phyloP scores from a whole-genome alignment of 2,329 filamentous ascomycete genomes.

The Juglanconis oblonga region DNA sequence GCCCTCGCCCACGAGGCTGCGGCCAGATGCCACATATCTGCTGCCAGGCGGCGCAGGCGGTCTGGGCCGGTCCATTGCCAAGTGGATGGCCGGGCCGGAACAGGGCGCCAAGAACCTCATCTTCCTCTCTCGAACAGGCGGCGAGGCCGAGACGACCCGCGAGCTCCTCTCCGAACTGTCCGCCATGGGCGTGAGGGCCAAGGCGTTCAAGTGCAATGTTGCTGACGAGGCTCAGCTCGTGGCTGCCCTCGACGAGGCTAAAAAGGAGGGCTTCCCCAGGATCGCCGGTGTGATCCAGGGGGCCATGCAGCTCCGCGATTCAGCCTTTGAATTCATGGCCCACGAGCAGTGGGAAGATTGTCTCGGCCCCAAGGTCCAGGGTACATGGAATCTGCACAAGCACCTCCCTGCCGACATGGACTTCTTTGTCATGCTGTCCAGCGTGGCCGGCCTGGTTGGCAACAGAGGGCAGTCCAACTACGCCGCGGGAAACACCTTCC shows the following conservation, averaged over 20 bases:
- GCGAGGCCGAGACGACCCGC: constrained; percentile 14
- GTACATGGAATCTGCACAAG: constrained; percentile 14
- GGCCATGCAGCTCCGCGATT: constrained; percentile 14
- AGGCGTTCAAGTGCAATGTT: constrained; percentile 27
- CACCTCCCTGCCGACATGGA: constrained; percentile 22
- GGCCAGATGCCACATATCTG: constrained; percentile 28
- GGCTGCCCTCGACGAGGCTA: constrained; percentile 22
- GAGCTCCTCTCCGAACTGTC: constrained; percentile 24
- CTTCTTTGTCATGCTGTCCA: constrained; percentile 18
- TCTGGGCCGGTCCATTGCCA: constrained; percentile 29
- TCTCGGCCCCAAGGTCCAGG: constrained; percentile 10
- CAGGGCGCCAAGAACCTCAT: constrained; percentile 31
- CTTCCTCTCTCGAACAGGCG: constrained; percentile 29
- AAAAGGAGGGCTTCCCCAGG: constrained; percentile 22
- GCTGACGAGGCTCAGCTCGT: constrained; percentile 27
- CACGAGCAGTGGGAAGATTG: constrained; percentile 6
- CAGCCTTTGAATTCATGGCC: constrained; percentile 13
- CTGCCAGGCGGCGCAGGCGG: constrained; percentile 33
- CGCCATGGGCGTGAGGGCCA: constrained; percentile 22
- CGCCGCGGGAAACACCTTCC: constrained; percentile 32
- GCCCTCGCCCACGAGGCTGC: constrained; percentile 13
- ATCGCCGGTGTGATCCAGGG: constrained; percentile 39
- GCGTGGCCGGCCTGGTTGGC: constrained; percentile 7
- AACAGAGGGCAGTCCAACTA: constrained; percentile 15
- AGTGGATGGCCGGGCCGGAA: constrained; percentile 25